These are phyloP conservation scores for Sugiyamaella boreocaroliniensis DNA, from an alignment of 805 yeast genomes.

Conservation along the genomic window DNA sequence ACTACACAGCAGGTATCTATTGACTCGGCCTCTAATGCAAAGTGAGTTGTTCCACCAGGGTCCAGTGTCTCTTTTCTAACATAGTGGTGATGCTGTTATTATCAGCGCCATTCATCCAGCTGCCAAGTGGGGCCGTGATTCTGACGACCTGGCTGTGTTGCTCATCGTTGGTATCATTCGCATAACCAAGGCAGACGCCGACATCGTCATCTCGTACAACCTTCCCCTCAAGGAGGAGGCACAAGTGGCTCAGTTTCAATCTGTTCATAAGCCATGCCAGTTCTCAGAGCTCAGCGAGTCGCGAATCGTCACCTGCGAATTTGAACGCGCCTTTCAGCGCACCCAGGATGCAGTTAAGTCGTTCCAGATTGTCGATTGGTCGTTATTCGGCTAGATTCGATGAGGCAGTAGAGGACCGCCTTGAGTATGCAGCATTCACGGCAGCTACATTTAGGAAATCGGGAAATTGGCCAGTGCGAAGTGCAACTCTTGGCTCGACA, in stretches of 20 bases:
- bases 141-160: constrained; percentile 34
- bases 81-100: not conserved
- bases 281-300: not conserved
- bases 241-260: not conserved
- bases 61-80: not conserved
- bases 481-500: too few relatives aligned
- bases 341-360: not conserved
- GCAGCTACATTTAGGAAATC: too few relatives aligned
- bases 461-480: too few relatives aligned
- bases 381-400: not conserved
- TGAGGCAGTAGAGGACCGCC: not conserved
- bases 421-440: not conserved
- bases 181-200: constrained; percentile 47
- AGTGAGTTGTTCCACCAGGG: not conserved
- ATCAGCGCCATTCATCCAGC: constrained; percentile 39
- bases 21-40: not conserved
- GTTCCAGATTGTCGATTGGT: constrained; percentile 1
- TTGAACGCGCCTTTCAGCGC: not conserved
- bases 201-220: constrained; percentile 54
- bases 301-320: not conserved
- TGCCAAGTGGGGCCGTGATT: constrained; percentile 45
- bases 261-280: not conserved
- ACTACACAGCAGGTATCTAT: not conserved
- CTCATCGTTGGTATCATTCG: constrained; percentile 55
- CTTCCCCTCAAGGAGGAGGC: constrained; percentile 37